phyloP scores from a whole-genome alignment of 2,329 filamentous ascomycete species.

The Venturia aucupariae region DNA sequence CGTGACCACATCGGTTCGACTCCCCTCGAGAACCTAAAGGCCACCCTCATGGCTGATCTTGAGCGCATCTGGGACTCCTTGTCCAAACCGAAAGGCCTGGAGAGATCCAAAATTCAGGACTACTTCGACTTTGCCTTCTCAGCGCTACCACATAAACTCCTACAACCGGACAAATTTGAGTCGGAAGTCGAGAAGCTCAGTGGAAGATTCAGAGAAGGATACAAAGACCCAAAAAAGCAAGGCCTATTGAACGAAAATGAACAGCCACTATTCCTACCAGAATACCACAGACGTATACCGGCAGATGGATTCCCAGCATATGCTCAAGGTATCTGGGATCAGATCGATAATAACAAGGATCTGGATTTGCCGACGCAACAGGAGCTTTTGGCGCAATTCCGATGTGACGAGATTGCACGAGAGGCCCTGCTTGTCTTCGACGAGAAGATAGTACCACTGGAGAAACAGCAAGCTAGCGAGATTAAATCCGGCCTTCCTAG shows the following conservation, averaged over 20 bases:
- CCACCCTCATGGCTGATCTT: constrained; percentile 83
- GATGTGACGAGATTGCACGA: constrained; percentile 90
- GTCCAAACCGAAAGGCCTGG: constrained; percentile 81
- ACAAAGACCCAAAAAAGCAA: constrained; percentile 56
- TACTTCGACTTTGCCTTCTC: constrained; percentile 99
- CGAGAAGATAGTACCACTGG: constrained; percentile 67
- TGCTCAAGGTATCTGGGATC: constrained; percentile 91
- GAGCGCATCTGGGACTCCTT: constrained; percentile 87
- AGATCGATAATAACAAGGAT: constrained; percentile 98
- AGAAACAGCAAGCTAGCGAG: constrained; percentile 66
- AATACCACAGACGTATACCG: constrained; percentile 92
- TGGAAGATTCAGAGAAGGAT: constrained; percentile 71
- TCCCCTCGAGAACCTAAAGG: constrained; percentile 79
- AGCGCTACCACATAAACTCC: constrained; percentile 89
- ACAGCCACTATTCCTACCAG: constrained; percentile 76
- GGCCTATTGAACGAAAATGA: constrained; percentile 60
- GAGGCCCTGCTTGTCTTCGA: constrained; percentile 84
- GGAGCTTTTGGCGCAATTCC: constrained; percentile 90
- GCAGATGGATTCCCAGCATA: constrained; percentile 96
- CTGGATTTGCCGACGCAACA: constrained; percentile 94
- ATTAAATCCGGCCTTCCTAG: constrained; percentile 61
- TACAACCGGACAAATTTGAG: constrained; percentile 86
- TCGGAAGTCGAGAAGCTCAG: constrained; percentile 72
- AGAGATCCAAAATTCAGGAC: constrained; percentile 83
- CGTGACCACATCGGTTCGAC: constrained; percentile 92